These are phyloP conservation scores for Aspergillus neotritici DNA, from an alignment of 2,329 filamentous ascomycete genomes.

Conservation along the genomic window DNA sequence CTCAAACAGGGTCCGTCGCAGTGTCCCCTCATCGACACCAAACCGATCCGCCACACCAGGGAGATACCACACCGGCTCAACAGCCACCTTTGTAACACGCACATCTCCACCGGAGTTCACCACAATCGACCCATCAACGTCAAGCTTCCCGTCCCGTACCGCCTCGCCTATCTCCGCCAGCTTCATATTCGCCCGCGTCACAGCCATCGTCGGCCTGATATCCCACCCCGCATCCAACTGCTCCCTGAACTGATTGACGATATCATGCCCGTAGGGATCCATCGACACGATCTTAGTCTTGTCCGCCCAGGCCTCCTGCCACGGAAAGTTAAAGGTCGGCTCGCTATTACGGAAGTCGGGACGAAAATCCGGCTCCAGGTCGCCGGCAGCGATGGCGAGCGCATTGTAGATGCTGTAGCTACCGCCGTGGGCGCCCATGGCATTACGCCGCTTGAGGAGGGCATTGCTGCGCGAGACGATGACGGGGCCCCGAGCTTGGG, in stretches of 20 bases:
- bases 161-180: constrained; percentile 91
- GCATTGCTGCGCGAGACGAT: constrained; percentile 57
- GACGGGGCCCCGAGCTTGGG: constrained; percentile 72
- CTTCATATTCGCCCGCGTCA: constrained; percentile 93
- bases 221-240: constrained; percentile 67
- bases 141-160: constrained; percentile 69
- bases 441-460: constrained; percentile 38
- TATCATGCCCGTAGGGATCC: constrained; percentile 86
- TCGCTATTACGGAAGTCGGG: constrained; percentile 80
- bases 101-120: constrained; percentile 81
- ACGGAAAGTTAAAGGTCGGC: constrained; percentile 81
- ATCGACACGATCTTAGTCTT: constrained; percentile 94
- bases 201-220: constrained; percentile 82
- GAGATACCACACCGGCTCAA: constrained; percentile 88
- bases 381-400: constrained; percentile 83
- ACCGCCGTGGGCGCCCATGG: constrained; percentile 70
- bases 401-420: constrained; percentile 97
- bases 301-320: constrained; percentile 84
- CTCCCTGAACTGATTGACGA: constrained; percentile 73
- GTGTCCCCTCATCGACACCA: constrained; percentile 79
- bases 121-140: constrained; percentile 81
- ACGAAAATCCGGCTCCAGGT: constrained; percentile 75
- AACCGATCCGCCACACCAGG: constrained; percentile 88
- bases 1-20: constrained; percentile 85
- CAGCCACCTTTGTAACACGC: constrained; percentile 91